These are phyloP conservation scores for Cladosporium austrohemisphaericum DNA, from an alignment of 2,329 filamentous ascomycete genomes.

Conservation along the genomic window DNA sequence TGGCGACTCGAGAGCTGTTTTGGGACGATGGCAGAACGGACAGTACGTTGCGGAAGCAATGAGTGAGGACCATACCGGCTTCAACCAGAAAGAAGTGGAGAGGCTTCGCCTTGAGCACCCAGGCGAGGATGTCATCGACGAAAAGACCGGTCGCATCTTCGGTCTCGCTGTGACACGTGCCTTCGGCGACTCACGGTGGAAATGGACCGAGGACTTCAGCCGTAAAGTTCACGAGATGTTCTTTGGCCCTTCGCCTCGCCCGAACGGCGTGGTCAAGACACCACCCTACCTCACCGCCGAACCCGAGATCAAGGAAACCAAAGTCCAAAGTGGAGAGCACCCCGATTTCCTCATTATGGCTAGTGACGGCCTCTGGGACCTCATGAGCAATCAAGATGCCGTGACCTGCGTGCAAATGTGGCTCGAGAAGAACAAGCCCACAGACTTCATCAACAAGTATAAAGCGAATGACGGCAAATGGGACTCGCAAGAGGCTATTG, in stretches of 20 bases:
- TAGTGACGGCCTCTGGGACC: conserved; percentile 60
- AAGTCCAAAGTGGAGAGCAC: conserved; percentile 40
- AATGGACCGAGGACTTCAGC: conserved; percentile 56
- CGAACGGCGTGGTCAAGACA: conserved; percentile 42
- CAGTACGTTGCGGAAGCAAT: conserved; percentile 54
- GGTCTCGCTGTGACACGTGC: conserved; percentile 61
- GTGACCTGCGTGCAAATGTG: conserved; percentile 51
- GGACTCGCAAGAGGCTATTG: neutral
- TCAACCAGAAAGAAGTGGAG: conserved; percentile 56
- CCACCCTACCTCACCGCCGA: conserved; percentile 67
- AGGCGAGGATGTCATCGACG: conserved; percentile 55
- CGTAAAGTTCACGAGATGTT: conserved; percentile 45
- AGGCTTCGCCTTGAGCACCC: conserved; percentile 59
- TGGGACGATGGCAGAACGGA: conserved; percentile 50
- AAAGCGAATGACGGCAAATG: neutral
- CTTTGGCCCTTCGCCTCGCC: conserved; percentile 47
- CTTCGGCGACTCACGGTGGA: conserved; percentile 67
- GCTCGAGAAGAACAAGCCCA: conserved; percentile 41
- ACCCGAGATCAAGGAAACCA: conserved; percentile 59
- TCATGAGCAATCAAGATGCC: conserved; percentile 32
- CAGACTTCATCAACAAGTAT: conserved; percentile 21
- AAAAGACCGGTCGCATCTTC: conserved; percentile 56
- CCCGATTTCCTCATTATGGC: conserved; percentile 63
- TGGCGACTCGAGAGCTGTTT: conserved; percentile 64
- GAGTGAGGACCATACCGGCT: conserved; percentile 64